Conservation (phyloP, 2,329 filamentous ascomycete species). For the Trichoderma afroharzianum region DNA sequence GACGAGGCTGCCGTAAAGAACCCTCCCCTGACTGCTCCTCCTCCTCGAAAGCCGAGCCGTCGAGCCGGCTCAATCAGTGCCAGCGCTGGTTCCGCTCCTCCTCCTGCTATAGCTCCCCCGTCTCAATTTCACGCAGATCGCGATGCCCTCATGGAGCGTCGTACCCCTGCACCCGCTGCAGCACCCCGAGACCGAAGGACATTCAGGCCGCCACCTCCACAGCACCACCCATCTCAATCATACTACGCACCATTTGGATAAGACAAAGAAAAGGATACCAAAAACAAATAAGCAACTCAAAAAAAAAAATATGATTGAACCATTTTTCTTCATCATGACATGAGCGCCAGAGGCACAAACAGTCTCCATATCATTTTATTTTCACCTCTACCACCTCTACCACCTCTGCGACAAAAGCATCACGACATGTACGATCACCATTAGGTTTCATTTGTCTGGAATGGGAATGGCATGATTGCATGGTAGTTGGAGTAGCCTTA, state of each 20-base stretch:
- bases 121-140: conserved; percentile 26
- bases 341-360: not conserved
- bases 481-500: conserved; percentile 13
- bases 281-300: not conserved
- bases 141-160: conserved; percentile 19
- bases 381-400: not conserved
- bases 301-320: not conserved
- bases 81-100: conserved; percentile 26
- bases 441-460: conserved; percentile 12
- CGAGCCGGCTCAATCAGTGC: conserved; percentile 37
- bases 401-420: not conserved
- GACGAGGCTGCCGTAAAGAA: conserved; percentile 57
- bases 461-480: conserved; percentile 13
- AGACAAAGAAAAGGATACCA: not conserved
- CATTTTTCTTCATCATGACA: not conserved
- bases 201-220: conserved; percentile 15
- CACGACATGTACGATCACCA: conserved; percentile 16
- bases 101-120: conserved; percentile 21
- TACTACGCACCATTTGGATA: conserved; percentile 16
- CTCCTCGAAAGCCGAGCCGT: conserved; percentile 47
- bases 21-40: conserved; percentile 54
- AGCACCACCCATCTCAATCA: conserved; percentile 9
- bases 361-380: not conserved
- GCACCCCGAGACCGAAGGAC: conserved; percentile 25
- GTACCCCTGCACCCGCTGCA: conserved; percentile 4